phyloP scores from a whole-genome alignment of 495 filamentous ascomycete species.

The Margaritispora aquatica region DNA sequence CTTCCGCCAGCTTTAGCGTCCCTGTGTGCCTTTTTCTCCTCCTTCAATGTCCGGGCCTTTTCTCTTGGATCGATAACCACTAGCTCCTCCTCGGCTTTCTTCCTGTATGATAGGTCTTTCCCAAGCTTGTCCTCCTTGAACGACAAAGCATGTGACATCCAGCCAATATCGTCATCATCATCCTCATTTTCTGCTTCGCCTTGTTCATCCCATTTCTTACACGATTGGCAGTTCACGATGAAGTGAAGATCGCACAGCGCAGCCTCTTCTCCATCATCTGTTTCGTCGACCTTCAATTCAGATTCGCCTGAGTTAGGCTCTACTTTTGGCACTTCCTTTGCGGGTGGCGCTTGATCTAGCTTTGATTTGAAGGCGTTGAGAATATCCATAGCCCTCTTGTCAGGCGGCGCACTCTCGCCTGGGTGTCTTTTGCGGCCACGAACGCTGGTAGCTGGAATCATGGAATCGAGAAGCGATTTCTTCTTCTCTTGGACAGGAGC shows the following conservation, averaged over 20 bases:
- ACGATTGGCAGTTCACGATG: conserved; percentile 88
- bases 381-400: conserved; percentile 56
- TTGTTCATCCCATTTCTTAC: conserved; percentile 66
- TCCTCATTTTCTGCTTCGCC: conserved; percentile 47
- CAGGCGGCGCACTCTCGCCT: conserved; percentile 37
- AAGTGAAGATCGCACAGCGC: conserved; percentile 85
- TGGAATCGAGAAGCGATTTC: conserved; percentile 65
- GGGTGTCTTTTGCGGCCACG: conserved; percentile 74
- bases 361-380: conserved; percentile 74
- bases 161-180: conserved; percentile 51
- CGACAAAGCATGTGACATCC: conserved; percentile 67
- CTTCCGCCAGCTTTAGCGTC: conserved; percentile 40
- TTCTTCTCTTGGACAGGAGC: conserved; percentile 52
- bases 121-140: conserved; percentile 88
- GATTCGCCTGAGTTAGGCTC: conserved; percentile 9
- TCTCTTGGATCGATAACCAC: conserved; percentile 93
- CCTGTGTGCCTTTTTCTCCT: conserved; percentile 49
- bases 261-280: conserved; percentile 59
- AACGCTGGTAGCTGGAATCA: conserved; percentile 77
- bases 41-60: conserved; percentile 67
- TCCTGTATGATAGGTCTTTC: conserved; percentile 86
- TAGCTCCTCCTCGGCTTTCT: conserved; percentile 80
- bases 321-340: conserved; percentile 34
- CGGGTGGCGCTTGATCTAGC: conserved; percentile 54
- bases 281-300: conserved; percentile 27